These are phyloP conservation scores for Earliella scabrosa DNA, from an alignment of 1,284 basidiomycete genomes.

Conservation along the genomic window DNA sequence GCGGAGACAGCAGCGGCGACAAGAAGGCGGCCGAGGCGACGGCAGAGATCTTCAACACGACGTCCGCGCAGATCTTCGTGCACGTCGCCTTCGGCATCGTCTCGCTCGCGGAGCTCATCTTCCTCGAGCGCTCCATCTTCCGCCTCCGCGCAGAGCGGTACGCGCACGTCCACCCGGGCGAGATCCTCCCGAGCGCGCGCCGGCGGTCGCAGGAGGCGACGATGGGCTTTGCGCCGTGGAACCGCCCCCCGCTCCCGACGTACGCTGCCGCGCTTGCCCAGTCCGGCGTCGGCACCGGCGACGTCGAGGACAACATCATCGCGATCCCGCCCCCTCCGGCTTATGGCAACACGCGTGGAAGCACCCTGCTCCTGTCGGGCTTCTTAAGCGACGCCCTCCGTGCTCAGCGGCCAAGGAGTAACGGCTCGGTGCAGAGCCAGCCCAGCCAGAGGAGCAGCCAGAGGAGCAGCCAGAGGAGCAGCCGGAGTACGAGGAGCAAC, in stretches of 20 bases:
- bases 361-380: conserved; percentile 62
- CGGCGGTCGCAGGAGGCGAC: conserved; percentile 19
- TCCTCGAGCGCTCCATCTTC: conserved; percentile 67
- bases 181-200: conserved; percentile 49
- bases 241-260: conserved; percentile 68
- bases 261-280: conserved; percentile 72
- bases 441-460: conserved; percentile 33
- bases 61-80: conserved; percentile 51
- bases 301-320: conserved; percentile 71
- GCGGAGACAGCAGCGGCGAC: conserved; percentile 16
- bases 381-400: conserved; percentile 53
- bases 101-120: conserved; percentile 54
- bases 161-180: conserved; percentile 58
- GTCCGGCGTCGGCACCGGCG: conserved; percentile 71
- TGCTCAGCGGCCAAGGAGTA: conserved; percentile 37
- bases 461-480: conserved; percentile 30
- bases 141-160: conserved; percentile 69
- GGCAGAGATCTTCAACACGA: conserved; percentile 12
- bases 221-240: conserved; percentile 69
- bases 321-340: conserved; percentile 71
- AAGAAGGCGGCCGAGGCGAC: conserved; percentile 5
- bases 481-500: conserved; percentile 30
- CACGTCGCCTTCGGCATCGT: conserved; percentile 61
- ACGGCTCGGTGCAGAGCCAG: conserved; percentile 14
- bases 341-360: conserved; percentile 73